phyloP scores from a whole-genome alignment of 805 yeast genomes.

The Suhomyces faveliae region DNA sequence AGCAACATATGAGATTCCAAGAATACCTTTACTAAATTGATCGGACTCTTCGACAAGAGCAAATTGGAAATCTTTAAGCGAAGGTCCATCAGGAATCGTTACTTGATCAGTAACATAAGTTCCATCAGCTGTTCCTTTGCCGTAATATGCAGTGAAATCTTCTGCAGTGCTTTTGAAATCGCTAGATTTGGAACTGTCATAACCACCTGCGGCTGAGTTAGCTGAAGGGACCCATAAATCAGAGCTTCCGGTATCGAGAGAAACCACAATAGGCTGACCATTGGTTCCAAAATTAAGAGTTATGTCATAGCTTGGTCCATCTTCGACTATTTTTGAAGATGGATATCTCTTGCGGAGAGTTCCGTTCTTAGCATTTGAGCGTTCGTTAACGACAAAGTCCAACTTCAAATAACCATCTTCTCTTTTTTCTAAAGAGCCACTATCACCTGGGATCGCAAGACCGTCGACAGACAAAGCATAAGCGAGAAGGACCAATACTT shows the following conservation, averaged over 20 bases:
- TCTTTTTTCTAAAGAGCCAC: not conserved
- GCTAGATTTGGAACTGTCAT: constrained; percentile 9
- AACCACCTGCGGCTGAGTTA: not conserved
- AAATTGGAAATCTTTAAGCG: constrained; percentile 9
- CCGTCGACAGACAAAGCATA: not conserved
- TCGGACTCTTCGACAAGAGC: constrained; percentile 9
- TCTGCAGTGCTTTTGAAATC: constrained; percentile 3
- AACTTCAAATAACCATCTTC: not conserved
- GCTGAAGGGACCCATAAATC: constrained; percentile 9
- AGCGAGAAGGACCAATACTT: too few species aligned
- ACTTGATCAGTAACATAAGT: constrained; percentile 8
- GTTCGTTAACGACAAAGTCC: constrained; percentile 1
- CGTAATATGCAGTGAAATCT: constrained; percentile 6
- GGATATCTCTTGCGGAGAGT: too few species aligned
- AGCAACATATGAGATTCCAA: constrained; percentile 8
- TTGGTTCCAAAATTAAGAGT: constrained; percentile 9
- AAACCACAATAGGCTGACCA: constrained; percentile 8
- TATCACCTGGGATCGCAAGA: not conserved
- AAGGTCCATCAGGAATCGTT: constrained; percentile 5
- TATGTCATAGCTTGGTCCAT: constrained; percentile 4
- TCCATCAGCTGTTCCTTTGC: constrained; percentile 3
- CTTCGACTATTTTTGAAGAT: constrained; percentile 1
- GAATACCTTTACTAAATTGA: constrained; percentile 7
- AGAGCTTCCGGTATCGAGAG: constrained; percentile 14
- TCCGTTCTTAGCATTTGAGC: not conserved